Evolutionary conservation across 2,329 filamentous ascomycete species (phyloP), one percentile per base, ranked within the genome.

Genomic region (Chaetomium globosum): DNA sequence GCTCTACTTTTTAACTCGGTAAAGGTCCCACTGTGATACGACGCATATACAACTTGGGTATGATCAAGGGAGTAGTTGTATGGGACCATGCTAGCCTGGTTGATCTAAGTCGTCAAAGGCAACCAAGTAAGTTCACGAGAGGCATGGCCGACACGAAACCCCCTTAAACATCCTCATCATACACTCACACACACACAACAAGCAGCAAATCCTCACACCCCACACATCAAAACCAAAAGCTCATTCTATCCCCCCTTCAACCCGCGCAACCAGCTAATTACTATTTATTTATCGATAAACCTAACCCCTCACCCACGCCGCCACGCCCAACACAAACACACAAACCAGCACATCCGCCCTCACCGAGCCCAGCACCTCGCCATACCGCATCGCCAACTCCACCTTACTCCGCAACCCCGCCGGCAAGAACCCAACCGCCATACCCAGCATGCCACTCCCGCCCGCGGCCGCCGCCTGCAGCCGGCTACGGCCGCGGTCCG

Each of bases 331-430:
- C 59, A 93, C 88, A 77, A 93, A 94, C 9, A 93, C 83, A 66
- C 90, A 87, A 1, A 90, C 85, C 80, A 93, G 80, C n/a, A 90
- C 87, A 75, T 94, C 90, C 36, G 82, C 83, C 73, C 89, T 83
- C 28, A 93, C 85, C 4, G 89, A 91, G 61, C 83, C 85, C 70
- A 89, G 89, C 62, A 93, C 91, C 75, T 88, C 85, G 21, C 83
- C 83, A 75, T 93, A 93, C 68, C 87, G 80, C 73, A 89, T 79
- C 46, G 80, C 81, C 31, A 88, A 80, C 72, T 83, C 81, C 23
- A 90, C 75, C 73, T 89, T 90, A 4, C 85, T 83, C 71, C 81
- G 85, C 63, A 85, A 83, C 1, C 86, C 85, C 70, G 84, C 82
- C 1, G 91, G 91, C 69, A 94, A 74, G 71, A 92, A 86, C 5